These are phyloP conservation scores for Thalassiosira mediterranea DNA, from an alignment of 352 stramenopile genomes.

Conservation along the genomic window DNA sequence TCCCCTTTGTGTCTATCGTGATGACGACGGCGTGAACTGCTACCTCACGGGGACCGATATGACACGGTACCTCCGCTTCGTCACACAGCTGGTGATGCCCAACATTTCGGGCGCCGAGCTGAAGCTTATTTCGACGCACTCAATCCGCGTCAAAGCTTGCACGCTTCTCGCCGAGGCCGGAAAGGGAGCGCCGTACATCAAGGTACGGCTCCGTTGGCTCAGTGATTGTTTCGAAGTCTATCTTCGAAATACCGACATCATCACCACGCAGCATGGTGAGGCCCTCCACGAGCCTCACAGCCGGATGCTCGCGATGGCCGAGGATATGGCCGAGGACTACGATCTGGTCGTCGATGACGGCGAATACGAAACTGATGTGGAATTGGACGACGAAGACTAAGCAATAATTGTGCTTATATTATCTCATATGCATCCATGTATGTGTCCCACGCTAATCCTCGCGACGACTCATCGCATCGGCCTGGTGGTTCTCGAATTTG, in stretches of 20 bases:
- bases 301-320: neutral
- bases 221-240: constrained; percentile 34
- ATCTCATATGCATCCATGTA: too few relatives aligned
- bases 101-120: constrained; percentile 3
- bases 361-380: neutral
- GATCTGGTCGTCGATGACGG: neutral
- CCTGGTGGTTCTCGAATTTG: too few relatives aligned
- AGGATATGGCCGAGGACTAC: neutral
- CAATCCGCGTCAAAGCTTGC: constrained; percentile 23
- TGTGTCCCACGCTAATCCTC: too few relatives aligned
- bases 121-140: constrained; percentile 7
- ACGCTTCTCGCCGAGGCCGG: constrained; percentile 21
- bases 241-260: constrained; percentile 17
- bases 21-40: neutral
- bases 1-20: constrained; percentile 10
- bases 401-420: too few relatives aligned
- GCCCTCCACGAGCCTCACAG: neutral
- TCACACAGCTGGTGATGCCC: neutral
- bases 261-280: neutral
- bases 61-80: neutral
- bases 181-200: constrained; percentile 17
- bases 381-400: neutral
- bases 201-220: constrained; percentile 23
- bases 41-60: constrained; percentile 11
- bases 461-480: too few relatives aligned